phyloP scores from a whole-genome alignment of 78 protist genomes.

The Dictyostelium firmibasis region DNA sequence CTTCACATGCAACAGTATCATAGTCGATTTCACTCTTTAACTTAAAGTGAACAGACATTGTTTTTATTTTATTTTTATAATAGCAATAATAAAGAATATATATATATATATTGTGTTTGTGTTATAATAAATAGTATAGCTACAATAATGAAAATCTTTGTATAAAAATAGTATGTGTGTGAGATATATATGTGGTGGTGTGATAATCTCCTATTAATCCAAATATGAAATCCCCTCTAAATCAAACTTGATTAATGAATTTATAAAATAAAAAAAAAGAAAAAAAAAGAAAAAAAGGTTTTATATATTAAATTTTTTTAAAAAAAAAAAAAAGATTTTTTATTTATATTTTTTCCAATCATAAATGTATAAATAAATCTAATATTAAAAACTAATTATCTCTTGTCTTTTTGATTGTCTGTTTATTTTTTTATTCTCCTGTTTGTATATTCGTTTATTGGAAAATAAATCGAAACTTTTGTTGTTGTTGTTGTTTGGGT shows the following conservation, averaged over 20 bases:
- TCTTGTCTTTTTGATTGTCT: background rate
- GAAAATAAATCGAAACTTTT: background rate
- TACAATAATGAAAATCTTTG: background rate
- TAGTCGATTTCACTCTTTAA: conserved; percentile 70
- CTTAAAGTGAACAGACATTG: conserved; percentile 65
- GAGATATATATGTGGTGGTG: too few relatives aligned
- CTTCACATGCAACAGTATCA: conserved; percentile 48
- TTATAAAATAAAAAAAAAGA: too few relatives aligned
- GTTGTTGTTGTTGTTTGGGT: background rate
- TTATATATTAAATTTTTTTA: background rate
- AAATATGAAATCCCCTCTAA: background rate
- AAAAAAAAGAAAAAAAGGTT: background rate
- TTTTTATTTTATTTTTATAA: too few relatives aligned
- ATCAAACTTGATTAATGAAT: background rate
- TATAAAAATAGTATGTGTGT: too few relatives aligned
- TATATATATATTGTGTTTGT: background rate
- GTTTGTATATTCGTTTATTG: background rate
- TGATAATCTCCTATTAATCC: too few relatives aligned
- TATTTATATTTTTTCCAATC: background rate
- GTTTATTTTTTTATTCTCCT: background rate
- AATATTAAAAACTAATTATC: background rate
- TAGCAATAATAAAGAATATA: too few relatives aligned
- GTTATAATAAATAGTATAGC: background rate
- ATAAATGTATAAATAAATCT: background rate
- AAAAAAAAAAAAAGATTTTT: background rate